Base-by-base conservation (phyloP, 306 rosid species). In the Begonia masoniana region DNA sequence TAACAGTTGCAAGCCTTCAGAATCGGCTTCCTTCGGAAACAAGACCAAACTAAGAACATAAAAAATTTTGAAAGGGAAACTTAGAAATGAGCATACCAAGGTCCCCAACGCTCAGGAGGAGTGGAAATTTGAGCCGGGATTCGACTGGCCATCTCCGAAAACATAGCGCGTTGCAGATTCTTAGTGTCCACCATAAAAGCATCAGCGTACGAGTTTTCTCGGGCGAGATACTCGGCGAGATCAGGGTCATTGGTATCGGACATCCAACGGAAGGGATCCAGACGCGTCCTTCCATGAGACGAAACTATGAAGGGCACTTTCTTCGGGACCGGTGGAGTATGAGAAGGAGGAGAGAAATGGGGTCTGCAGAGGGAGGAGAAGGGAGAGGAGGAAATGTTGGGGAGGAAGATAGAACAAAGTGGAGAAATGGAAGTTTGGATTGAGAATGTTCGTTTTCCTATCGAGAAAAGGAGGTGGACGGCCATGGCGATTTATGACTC, bases 21-120 rank as follows among this genome's bases (percentile, higher is more conserved):
- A 21, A 21, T 21, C 2, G 24, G 24, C 2, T 21, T 21, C 24
- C 24, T 21, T 21, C 24, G 24, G 4, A 21, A 21, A 21, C 24
- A 2, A 21, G 24, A 21, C 4, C 24, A 2, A 21, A 21, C 24
- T 21, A 21, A 21, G 3, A 21, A 21, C 4, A 21, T 21, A 21
- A 31, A 31, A 31, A 31, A 7, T 31, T 31, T 31, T 31, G 39
- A 31, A 31, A 7, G 39, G 39, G 39, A 31, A 31, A 31, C 4
- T 31, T 31, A 8, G 31, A 51, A 72, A 64, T 15, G 56, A 26
- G 63, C 78, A 3, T 67, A 89, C 97, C 97, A 91, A 65, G 91
- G 86, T 52, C 96, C 94, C 92, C 95, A 91, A 63, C 69, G 81
- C 76, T 91, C 86, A 51, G 96, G 92, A 45, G 97, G 94, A 58